phyloP scores from a whole-genome alignment of 2,329 filamentous ascomycete species.

The Grosmannia huntii region DNA sequence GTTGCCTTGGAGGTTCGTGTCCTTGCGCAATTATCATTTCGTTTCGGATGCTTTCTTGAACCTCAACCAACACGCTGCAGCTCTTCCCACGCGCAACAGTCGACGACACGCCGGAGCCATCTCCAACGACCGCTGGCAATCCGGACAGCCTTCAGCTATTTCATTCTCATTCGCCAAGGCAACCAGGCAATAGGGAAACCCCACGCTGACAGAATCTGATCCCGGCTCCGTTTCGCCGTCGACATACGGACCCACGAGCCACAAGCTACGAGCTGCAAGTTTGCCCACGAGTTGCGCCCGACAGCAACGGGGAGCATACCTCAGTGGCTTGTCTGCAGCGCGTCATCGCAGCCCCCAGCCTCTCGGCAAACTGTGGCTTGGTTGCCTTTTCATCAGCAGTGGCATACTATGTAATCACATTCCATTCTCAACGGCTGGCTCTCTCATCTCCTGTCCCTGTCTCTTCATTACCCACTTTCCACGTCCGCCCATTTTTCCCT shows the following conservation, averaged over 20 bases:
- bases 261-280: neutral
- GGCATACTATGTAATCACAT: neutral
- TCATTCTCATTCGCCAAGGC: neutral
- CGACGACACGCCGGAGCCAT: neutral
- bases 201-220: neutral
- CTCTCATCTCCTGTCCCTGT: neutral
- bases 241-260: neutral
- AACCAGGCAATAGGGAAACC: neutral
- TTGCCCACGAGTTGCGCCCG: neutral
- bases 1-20: neutral
- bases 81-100: neutral
- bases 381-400: neutral
- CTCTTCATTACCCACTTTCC: neutral
- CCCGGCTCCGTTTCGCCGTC: neutral
- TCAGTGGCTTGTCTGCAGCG: neutral
- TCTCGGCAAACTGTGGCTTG: neutral
- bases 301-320: neutral
- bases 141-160: neutral
- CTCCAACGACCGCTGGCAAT: neutral
- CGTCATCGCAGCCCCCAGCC: neutral
- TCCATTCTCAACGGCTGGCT: neutral
- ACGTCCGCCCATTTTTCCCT: neutral
- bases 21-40: neutral
- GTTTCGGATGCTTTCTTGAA: neutral
- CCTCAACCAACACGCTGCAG: neutral